Conservation (phyloP, 345 rosid species). For the Boechera stricta region DNA sequence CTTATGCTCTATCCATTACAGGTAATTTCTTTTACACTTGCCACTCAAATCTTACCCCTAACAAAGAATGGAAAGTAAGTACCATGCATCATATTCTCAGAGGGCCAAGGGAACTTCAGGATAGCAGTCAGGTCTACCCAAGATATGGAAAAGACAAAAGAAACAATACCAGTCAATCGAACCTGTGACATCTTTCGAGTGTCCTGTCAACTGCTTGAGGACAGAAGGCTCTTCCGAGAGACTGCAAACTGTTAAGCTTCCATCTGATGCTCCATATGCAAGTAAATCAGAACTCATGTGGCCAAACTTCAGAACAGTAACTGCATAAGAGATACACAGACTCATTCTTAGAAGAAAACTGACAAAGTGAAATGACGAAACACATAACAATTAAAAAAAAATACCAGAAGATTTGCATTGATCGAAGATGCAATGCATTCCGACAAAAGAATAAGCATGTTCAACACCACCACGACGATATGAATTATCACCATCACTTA, state of each 20-base stretch:
- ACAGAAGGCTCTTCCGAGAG: constrained; percentile 81
- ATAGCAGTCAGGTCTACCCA: constrained; percentile 36
- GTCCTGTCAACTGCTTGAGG: constrained; percentile 67
- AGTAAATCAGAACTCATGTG: constrained; percentile 92
- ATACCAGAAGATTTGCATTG: constrained; percentile 96
- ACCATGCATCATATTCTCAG: constrained; percentile 11
- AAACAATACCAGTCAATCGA: constrained; percentile 75
- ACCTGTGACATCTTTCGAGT: constrained; percentile 99
- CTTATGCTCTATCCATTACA: constrained; percentile 3
- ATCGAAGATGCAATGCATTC: constrained; percentile 98
- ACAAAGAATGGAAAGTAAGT: background rate
- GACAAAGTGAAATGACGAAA: constrained; percentile 10
- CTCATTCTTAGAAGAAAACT: constrained; percentile 4
- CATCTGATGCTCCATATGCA: constrained; percentile 97
- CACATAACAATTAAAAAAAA: background rate
- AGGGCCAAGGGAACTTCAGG: background rate
- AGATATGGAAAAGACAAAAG: constrained; percentile 50
- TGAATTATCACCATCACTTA: constrained; percentile 72
- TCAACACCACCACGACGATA: constrained; percentile 62
- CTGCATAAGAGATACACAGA: constrained; percentile 54
- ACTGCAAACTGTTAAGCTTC: constrained; percentile 79
- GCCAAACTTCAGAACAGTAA: constrained; percentile 95
- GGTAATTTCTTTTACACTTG: background rate
- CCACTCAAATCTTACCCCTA: constrained; percentile 18
- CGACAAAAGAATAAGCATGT: constrained; percentile 92